Evolutionary conservation across 768 basidiomycete genomes (phyloP).

Genomic region (Cubamyces lactineus): DNA sequence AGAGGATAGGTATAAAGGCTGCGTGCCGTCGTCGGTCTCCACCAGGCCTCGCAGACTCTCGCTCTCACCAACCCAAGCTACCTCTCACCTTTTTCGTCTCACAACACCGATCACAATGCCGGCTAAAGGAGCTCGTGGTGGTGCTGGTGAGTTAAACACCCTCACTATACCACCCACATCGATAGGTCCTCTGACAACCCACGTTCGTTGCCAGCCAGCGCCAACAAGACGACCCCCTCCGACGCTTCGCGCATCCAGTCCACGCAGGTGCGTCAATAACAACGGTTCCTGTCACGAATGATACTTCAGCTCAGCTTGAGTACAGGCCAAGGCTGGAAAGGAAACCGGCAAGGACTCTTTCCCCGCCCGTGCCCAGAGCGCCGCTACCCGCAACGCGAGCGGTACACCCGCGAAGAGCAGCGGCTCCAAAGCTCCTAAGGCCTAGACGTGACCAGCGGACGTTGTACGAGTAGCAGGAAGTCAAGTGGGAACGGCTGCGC

Average conservation of each 20-base stretch:
- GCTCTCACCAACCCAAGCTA: background rate
- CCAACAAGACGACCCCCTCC: slow-evolving; percentile 26
- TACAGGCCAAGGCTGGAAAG: slow-evolving; percentile 34
- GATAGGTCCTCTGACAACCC: background rate
- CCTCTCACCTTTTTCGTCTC: background rate
- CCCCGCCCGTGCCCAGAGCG: slow-evolving; percentile 32
- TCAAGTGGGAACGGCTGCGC: no score
- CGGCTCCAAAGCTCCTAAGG: slow-evolving; percentile 24
- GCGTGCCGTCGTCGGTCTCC: background rate
- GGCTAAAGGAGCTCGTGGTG: slow-evolving; percentile 26
- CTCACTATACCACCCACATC: no score
- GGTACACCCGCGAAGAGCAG: slow-evolving; percentile 20
- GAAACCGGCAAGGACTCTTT: slow-evolving; percentile 34
- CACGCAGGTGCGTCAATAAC: slow-evolving; percentile 28
- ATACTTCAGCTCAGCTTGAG: background rate
- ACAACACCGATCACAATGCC: slow-evolving; percentile 26
- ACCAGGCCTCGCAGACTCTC: slow-evolving; percentile 17
- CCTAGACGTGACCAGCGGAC: background rate
- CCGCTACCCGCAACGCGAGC: slow-evolving; percentile 27
- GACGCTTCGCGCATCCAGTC: slow-evolving; percentile 34
- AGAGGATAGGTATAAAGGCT: slow-evolving; percentile 5
- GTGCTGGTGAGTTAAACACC: slow-evolving; percentile 13
- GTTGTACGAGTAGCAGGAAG: no score
- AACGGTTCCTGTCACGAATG: background rate
- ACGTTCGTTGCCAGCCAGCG: slow-evolving; percentile 7